These are phyloP conservation scores for Pichia manshurica DNA, from an alignment of 805 yeast genomes.

Conservation along the genomic window DNA sequence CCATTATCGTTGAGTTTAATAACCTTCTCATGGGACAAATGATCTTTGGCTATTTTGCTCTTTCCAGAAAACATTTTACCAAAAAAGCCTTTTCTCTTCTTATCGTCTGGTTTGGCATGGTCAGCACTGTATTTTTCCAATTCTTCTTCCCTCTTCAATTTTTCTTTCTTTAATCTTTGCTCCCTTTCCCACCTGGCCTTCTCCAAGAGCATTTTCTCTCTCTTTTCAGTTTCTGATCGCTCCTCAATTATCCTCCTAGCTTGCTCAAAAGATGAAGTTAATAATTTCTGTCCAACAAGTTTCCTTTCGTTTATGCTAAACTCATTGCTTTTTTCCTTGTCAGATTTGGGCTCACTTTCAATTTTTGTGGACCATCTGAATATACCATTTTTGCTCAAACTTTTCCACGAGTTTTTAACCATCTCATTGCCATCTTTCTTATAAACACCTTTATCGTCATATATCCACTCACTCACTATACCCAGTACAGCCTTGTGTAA, in stretches of 20 bases:
- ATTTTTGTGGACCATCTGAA: slow-evolving; percentile 17
- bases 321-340: not conserved
- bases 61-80: slow-evolving; percentile 25
- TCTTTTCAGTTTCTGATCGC: slow-evolving; percentile 16
- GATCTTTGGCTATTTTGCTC: slow-evolving; percentile 27
- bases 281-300: slow-evolving; percentile 11
- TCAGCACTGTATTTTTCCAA: slow-evolving; percentile 17
- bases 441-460: slow-evolving; percentile 24
- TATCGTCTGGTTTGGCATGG: slow-evolving; percentile 4
- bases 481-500: slow-evolving; percentile 12
- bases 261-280: slow-evolving; percentile 19
- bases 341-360: not conserved
- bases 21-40: slow-evolving; percentile 20
- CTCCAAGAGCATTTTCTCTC: slow-evolving; percentile 13
- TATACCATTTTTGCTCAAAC: slow-evolving; percentile 7
- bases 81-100: slow-evolving; percentile 21
- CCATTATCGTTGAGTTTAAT: not conserved
- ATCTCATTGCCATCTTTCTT: not conserved
- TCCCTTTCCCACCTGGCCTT: slow-evolving; percentile 23
- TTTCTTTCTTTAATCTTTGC: slow-evolving; percentile 17
- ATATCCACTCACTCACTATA: slow-evolving; percentile 23
- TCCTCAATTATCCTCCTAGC: slow-evolving; percentile 21
- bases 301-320: not conserved
- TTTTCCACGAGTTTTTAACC: slow-evolving; percentile 3
- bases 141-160: slow-evolving; percentile 20